Evolutionary conservation across 305 asterid genomes (phyloP).

Genomic region (Salvia sclarea): DNA sequence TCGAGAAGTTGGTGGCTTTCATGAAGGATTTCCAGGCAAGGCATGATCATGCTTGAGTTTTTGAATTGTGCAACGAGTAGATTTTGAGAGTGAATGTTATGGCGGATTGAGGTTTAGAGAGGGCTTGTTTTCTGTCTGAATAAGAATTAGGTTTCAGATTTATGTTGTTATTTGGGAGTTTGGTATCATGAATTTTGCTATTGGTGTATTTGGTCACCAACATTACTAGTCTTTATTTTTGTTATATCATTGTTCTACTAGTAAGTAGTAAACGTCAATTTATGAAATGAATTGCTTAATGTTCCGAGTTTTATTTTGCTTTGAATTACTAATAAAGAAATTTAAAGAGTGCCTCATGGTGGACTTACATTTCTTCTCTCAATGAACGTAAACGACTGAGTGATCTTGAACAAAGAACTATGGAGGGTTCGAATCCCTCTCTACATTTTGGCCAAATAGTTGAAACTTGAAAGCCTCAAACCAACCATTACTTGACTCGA

Average conservation of each 20-base stretch:
- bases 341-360: too few relatives aligned
- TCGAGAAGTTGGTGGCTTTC: slow-evolving; percentile 81
- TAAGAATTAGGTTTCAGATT: not conserved
- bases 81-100: not conserved
- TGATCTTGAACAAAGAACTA: too few relatives aligned
- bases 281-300: too few relatives aligned
- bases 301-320: too few relatives aligned
- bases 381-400: too few relatives aligned
- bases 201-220: not conserved
- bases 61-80: slow-evolving; percentile 16
- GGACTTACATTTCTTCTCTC: too few relatives aligned
- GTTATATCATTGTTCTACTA: not conserved
- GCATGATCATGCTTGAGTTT: slow-evolving; percentile 44
- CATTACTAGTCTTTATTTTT: not conserved
- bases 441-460: too few relatives aligned
- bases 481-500: not conserved
- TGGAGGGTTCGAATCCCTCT: too few relatives aligned
- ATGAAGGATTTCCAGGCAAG: slow-evolving; percentile 92
- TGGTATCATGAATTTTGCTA: not conserved
- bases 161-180: not conserved
- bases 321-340: too few relatives aligned
- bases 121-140: not conserved
- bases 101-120: not conserved
- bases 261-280: not conserved
- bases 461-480: not conserved